These are phyloP conservation scores for Trametes pubescens DNA, from an alignment of 1,284 basidiomycete genomes.

Conservation along the genomic window DNA sequence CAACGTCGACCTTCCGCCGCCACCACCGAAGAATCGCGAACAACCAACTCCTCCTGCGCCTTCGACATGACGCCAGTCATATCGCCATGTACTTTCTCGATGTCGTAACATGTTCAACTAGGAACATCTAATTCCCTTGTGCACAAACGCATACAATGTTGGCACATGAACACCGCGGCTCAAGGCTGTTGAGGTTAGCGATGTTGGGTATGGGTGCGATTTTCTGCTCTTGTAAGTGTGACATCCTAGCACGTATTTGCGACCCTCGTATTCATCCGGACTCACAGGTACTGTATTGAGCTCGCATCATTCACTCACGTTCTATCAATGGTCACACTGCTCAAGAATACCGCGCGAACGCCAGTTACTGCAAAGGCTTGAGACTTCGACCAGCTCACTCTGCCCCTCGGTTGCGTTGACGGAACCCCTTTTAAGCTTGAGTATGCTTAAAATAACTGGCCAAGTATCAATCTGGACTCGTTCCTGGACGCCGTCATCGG, in stretches of 20 bases:
- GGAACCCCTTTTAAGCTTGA: too few species aligned
- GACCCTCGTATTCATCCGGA: neutral
- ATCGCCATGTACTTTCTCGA: too few species aligned
- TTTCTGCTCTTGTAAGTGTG: neutral
- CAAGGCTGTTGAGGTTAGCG: neutral
- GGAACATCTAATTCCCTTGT: too few species aligned
- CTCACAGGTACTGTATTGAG: neutral
- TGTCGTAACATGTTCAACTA: neutral
- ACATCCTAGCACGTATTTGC: neutral
- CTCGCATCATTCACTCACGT: neutral
- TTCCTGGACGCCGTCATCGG: neutral
- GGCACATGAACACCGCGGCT: neutral
- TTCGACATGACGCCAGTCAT: neutral
- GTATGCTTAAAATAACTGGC: too few species aligned
- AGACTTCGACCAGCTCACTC: neutral
- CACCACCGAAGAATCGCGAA: conserved; percentile 26
- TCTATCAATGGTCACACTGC: neutral
- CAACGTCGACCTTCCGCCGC: conserved; percentile 51
- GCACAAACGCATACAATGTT: neutral
- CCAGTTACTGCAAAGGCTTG: neutral
- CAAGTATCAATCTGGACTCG: neutral
- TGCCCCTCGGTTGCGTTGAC: too few species aligned
- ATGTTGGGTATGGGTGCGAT: neutral
- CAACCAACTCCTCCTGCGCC: conserved; percentile 14
- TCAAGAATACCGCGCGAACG: neutral